Conservation (phyloP, 257 asterid species). For the Nicotiana attenuata region DNA sequence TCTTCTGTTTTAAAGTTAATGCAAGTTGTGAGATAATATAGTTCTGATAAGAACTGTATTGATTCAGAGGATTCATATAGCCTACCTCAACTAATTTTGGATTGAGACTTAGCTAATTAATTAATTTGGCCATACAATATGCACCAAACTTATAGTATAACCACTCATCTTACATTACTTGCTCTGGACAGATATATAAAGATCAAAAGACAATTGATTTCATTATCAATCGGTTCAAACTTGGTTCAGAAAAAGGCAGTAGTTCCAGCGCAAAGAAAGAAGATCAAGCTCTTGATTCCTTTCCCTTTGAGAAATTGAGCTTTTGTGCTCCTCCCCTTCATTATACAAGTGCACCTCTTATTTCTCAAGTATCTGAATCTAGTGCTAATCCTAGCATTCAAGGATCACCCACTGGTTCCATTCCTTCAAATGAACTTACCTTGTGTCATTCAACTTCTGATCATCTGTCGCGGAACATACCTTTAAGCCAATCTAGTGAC, state of each 20-base stretch:
- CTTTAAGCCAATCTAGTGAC: slow-evolving; percentile 29
- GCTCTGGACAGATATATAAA: slow-evolving; percentile 39
- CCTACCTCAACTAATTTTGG: neutral
- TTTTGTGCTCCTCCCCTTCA: slow-evolving; percentile 24
- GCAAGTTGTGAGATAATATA: neutral
- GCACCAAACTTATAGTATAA: neutral
- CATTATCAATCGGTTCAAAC: slow-evolving; percentile 29
- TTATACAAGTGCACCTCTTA: neutral
- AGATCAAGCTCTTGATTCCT: slow-evolving; percentile 20
- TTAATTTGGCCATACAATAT: neutral
- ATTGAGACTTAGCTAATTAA: neutral
- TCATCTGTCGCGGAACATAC: slow-evolving; percentile 12
- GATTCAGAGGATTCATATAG: neutral
- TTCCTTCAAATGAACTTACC: slow-evolving; percentile 38
- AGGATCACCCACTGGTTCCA: slow-evolving; percentile 57
- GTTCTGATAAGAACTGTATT: neutral
- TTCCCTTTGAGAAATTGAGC: slow-evolving; percentile 14
- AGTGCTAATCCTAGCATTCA: slow-evolving; percentile 42
- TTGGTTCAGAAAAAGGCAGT: slow-evolving; percentile 33
- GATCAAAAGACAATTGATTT: slow-evolving; percentile 49
- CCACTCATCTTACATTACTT: neutral
- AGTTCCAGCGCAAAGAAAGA: neutral
- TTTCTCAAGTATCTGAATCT: slow-evolving; percentile 27
- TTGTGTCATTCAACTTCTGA: slow-evolving; percentile 18
- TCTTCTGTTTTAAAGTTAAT: neutral